phyloP scores from a whole-genome alignment of 1,284 basidiomycete species.

The Trametes pubescens region DNA sequence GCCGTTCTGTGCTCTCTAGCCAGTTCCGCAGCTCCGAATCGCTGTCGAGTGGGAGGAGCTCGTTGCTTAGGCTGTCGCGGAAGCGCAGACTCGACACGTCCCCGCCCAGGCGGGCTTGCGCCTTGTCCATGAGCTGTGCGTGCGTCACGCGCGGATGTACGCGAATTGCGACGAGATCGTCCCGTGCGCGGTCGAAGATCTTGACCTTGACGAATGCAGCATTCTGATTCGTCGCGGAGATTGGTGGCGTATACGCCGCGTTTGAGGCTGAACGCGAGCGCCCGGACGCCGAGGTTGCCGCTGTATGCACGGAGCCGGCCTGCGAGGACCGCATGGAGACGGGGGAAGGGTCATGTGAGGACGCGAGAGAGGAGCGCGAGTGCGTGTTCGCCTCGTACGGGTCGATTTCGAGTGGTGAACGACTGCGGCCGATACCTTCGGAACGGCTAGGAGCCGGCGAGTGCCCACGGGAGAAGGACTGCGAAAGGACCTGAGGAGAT shows the following conservation, averaged over 20 bases:
- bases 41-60: conserved; percentile 70
- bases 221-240: conserved; percentile 77
- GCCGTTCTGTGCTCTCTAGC: conserved; percentile 87
- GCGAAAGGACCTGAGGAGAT: conserved; percentile 41
- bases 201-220: conserved; percentile 97
- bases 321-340: conserved; percentile 60
- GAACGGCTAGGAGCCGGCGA: conserved; percentile 45
- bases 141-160: conserved; percentile 94
- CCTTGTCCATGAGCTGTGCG: conserved; percentile 89
- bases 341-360: conserved; percentile 48
- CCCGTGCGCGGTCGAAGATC: conserved; percentile 90
- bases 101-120: conserved; percentile 84
- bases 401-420: conserved; percentile 40
- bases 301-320: conserved; percentile 48
- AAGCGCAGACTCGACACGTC: conserved; percentile 69
- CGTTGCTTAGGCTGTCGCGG: conserved; percentile 72
- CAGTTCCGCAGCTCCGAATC: conserved; percentile 82
- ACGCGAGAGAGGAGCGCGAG: conserved; percentile 44
- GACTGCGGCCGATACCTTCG: conserved; percentile 30
- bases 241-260: conserved; percentile 68
- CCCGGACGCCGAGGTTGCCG: conserved; percentile 44
- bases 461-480: conserved; percentile 57
- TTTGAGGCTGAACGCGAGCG: conserved; percentile 65
- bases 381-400: conserved; percentile 37
- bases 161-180: conserved; percentile 97